These are phyloP conservation scores for Macrophomina pseudophaseolina DNA, from an alignment of 2,329 filamentous ascomycete species.

Conservation along the genomic window DNA sequence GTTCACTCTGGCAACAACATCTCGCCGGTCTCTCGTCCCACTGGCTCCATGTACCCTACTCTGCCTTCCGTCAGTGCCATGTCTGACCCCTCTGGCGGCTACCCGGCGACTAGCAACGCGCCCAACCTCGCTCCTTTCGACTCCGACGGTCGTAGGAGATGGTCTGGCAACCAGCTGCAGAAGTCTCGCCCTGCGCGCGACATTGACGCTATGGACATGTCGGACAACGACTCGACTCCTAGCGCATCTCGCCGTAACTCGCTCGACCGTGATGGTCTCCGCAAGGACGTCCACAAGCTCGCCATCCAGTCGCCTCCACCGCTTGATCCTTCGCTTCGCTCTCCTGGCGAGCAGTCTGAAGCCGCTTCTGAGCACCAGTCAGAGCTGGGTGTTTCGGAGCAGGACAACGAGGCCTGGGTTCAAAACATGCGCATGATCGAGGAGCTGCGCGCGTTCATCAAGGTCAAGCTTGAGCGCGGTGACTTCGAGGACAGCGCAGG, in stretches of 20 bases:
- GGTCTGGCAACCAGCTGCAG: constrained; percentile 66
- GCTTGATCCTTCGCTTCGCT: constrained; percentile 46
- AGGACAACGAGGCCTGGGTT: constrained; percentile 59
- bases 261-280: constrained; percentile 40
- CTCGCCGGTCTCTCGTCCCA: constrained; percentile 66
- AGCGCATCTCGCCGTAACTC: constrained; percentile 41
- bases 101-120: constrained; percentile 69
- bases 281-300: constrained; percentile 46
- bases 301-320: constrained; percentile 45
- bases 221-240: constrained; percentile 41
- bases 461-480: constrained; percentile 58
- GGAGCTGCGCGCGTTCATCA: constrained; percentile 62
- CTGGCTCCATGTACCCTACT: constrained; percentile 71
- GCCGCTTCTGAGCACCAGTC: constrained; percentile 37
- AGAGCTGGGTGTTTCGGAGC: constrained; percentile 27
- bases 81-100: constrained; percentile 60
- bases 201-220: constrained; percentile 48
- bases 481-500: constrained; percentile 52
- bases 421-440: constrained; percentile 70
- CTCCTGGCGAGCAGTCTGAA: constrained; percentile 45
- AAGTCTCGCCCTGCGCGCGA: constrained; percentile 43
- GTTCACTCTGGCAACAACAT: constrained; percentile 65
- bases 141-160: constrained; percentile 64
- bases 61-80: constrained; percentile 73
- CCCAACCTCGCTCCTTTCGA: constrained; percentile 70